phyloP scores from a whole-genome alignment of 345 rosid genomes.

The Rhodamnia argentea region DNA sequence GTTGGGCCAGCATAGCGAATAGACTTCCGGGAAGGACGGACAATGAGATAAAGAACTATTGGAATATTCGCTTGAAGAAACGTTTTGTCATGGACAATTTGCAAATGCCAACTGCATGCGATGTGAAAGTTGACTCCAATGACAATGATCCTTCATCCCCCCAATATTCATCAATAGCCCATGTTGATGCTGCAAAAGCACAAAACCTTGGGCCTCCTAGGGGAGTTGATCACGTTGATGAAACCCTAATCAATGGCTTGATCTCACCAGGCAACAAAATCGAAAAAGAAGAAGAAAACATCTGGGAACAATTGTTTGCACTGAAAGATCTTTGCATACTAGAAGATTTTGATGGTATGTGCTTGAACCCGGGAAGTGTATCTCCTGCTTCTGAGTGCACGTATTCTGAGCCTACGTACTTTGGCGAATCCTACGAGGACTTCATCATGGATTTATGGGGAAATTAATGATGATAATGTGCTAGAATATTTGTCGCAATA shows the following conservation, averaged over 20 bases:
- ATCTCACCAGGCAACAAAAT: neutral
- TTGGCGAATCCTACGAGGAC: neutral
- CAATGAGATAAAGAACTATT: constrained; percentile 5
- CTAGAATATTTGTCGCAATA: neutral
- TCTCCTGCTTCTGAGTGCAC: neutral
- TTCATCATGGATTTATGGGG: neutral
- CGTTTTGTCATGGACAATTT: neutral
- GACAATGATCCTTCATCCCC: neutral
- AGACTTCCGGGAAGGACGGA: constrained; percentile 6
- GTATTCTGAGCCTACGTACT: neutral
- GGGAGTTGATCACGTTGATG: neutral
- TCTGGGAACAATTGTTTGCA: neutral
- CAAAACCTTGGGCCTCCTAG: neutral
- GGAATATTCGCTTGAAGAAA: constrained; percentile 5
- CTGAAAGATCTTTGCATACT: neutral
- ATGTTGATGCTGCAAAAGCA: neutral
- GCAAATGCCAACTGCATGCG: neutral
- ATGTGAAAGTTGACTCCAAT: neutral
- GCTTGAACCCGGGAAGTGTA: neutral
- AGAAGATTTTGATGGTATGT: neutral
- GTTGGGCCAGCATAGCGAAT: constrained; percentile 4
- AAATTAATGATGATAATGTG: neutral
- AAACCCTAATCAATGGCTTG: neutral
- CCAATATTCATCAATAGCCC: neutral
- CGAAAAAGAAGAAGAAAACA: neutral